Evolutionary conservation across 2,329 filamentous ascomycete genomes (phyloP).

Genomic region (Aotearoamyces nothofagi): DNA sequence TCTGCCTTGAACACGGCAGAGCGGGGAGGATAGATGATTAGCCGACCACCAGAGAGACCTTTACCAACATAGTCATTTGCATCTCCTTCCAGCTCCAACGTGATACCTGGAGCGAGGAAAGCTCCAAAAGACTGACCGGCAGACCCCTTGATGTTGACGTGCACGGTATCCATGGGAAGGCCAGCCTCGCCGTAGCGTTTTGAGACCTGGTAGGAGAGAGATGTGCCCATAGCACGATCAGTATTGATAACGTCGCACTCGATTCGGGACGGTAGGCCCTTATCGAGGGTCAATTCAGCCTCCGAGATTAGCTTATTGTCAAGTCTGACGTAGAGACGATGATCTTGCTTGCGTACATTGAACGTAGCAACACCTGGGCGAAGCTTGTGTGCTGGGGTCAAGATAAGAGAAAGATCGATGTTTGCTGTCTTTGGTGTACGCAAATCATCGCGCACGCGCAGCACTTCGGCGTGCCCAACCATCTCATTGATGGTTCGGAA

Average conservation of each 20-base stretch:
- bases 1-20: conserved; percentile 88
- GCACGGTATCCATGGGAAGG: conserved; percentile 82
- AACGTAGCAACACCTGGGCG: conserved; percentile 90
- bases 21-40: conserved; percentile 87
- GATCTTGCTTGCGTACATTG: conserved; percentile 96
- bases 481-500: conserved; percentile 96
- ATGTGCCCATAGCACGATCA: conserved; percentile 84
- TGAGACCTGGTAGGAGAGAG: conserved; percentile 89
- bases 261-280: conserved; percentile 81
- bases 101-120: conserved; percentile 84
- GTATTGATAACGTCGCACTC: conserved; percentile 97
- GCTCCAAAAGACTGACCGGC: conserved; percentile 95
- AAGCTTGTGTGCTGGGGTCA: conserved; percentile 91
- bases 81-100: conserved; percentile 88
- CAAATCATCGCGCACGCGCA: conserved; percentile 79
- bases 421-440: conserved; percentile 81
- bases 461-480: conserved; percentile 80
- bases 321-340: conserved; percentile 79
- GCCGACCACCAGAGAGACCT: conserved; percentile 78
- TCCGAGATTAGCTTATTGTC: conserved; percentile 97
- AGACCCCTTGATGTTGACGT: conserved; percentile 91
- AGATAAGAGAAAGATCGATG: conserved; percentile 81
- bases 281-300: conserved; percentile 86
- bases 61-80: conserved; percentile 96
- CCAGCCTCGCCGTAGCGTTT: conserved; percentile 83